Conservation (phyloP, 306 rosid genomes). For the Medicago lupulina region DNA sequence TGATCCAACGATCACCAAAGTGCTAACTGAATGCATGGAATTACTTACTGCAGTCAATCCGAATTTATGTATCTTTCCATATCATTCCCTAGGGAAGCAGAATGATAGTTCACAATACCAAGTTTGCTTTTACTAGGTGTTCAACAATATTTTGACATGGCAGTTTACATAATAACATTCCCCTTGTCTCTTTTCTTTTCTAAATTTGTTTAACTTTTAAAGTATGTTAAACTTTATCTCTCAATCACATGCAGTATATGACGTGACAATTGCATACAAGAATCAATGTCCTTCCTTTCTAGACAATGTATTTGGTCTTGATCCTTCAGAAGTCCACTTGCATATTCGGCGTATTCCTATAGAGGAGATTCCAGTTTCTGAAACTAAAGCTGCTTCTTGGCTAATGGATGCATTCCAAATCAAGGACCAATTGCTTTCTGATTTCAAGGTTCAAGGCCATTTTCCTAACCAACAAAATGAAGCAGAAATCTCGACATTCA, state of each 20-base stretch:
- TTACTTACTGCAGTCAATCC: not conserved
- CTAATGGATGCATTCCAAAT: conserved; percentile 61
- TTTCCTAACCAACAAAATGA: conserved; percentile 65
- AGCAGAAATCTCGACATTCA: conserved; percentile 60
- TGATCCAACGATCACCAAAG: not conserved
- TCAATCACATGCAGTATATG: conserved; percentile 73
- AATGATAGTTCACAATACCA: not conserved
- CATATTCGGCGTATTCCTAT: conserved; percentile 73
- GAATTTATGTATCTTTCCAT: not conserved
- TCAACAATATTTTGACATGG: conserved; percentile 23
- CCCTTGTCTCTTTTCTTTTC: not conserved
- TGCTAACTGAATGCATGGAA: not conserved
- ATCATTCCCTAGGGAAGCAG: not conserved
- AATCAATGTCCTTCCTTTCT: conserved; percentile 75
- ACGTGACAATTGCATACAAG: conserved; percentile 81
- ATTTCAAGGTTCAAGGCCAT: conserved; percentile 66
- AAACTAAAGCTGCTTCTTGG: conserved; percentile 69
- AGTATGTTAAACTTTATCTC: conserved; percentile 27
- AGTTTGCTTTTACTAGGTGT: not conserved
- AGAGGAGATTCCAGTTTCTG: conserved; percentile 67
- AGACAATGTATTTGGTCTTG: conserved; percentile 90
- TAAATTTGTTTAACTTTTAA: conserved; percentile 11
- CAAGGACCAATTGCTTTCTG: conserved; percentile 61
- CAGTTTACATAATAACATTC: not conserved
- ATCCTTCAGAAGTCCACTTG: conserved; percentile 94